Percentiles rank a stretch among this genome's conserved stretches.
phyloP scores from a whole-genome alignment of 2,329 filamentous ascomycete genomes.

The Coniochaeta ligniaria region DNA sequence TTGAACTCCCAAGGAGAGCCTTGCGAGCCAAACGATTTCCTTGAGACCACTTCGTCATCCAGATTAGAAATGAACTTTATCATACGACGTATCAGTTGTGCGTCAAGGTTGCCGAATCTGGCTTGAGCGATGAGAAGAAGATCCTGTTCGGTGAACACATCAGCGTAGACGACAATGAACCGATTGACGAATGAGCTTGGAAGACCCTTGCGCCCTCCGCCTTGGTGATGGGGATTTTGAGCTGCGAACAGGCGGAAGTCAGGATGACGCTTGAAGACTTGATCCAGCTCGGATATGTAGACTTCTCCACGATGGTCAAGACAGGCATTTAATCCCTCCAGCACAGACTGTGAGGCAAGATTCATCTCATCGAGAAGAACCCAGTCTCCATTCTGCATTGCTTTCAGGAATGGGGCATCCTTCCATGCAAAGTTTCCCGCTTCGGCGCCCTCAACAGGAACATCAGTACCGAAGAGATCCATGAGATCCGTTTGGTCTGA shows the following conservation, averaged over 20 bases:
- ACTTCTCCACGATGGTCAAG: slow-evolving; percentile 94
- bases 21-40: slow-evolving; percentile 51
- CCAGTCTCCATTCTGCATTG: slow-evolving; percentile 97
- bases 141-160: slow-evolving; percentile 77
- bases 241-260: slow-evolving; percentile 94
- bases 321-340: slow-evolving; percentile 94
- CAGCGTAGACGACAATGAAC: slow-evolving; percentile 95
- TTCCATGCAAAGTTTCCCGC: slow-evolving; percentile 92
- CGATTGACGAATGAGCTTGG: slow-evolving; percentile 96
- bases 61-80: slow-evolving; percentile 78
- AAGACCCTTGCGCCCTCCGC: slow-evolving; percentile 87
- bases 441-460: slow-evolving; percentile 86
- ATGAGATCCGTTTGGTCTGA: slow-evolving; percentile 98
- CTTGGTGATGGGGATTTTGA: slow-evolving; percentile 96
- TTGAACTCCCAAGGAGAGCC: slow-evolving; percentile 94
- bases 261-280: slow-evolving; percentile 83
- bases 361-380: slow-evolving; percentile 99
- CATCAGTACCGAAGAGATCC: slow-evolving; percentile 94
- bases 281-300: slow-evolving; percentile 90
- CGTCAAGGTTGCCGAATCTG: slow-evolving; percentile 60
- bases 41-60: slow-evolving; percentile 60
- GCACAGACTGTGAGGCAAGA: slow-evolving; percentile 88
- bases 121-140: slow-evolving; percentile 73
- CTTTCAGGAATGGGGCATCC: slow-evolving; percentile 89
- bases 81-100: slow-evolving; percentile 54